These are phyloP conservation scores for Suillus sp. DNA, from an alignment of 768 basidiomycete genomes.

Conservation along the genomic window DNA sequence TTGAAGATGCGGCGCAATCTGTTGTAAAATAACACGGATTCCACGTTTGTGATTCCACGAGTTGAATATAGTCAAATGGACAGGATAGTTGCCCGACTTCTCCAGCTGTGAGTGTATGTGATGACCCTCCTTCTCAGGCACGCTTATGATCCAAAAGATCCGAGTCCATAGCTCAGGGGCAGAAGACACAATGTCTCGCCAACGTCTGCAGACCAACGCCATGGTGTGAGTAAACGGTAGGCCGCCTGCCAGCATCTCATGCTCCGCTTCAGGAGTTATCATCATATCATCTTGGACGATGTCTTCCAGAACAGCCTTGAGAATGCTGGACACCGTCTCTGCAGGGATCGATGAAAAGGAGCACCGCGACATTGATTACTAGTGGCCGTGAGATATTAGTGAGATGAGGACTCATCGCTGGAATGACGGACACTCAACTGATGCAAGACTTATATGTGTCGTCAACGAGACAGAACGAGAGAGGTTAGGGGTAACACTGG, in stretches of 20 bases:
- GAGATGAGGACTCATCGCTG: background rate
- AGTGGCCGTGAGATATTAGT: background rate
- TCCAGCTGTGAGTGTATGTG: background rate
- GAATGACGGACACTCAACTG: background rate
- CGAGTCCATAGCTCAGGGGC: constrained; percentile 4
- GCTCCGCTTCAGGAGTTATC: background rate
- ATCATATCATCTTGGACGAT: background rate
- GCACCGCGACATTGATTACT: background rate
- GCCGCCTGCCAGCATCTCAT: background rate
- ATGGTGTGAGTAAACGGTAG: background rate
- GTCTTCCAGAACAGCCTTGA: background rate
- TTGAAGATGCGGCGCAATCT: background rate
- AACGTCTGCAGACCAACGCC: background rate
- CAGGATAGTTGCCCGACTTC: background rate
- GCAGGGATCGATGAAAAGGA: background rate
- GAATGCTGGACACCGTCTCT: background rate
- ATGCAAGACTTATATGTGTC: background rate
- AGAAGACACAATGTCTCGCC: background rate
- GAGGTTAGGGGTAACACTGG: background rate
- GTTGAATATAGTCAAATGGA: constrained; percentile 3
- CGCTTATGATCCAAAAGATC: background rate
- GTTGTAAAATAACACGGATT: background rate
- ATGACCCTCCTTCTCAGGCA: background rate
- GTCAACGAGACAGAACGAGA: background rate
- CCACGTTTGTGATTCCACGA: background rate